Conservation (phyloP, 441 rosid species). For the Arabidopsis hybrid region DNA sequence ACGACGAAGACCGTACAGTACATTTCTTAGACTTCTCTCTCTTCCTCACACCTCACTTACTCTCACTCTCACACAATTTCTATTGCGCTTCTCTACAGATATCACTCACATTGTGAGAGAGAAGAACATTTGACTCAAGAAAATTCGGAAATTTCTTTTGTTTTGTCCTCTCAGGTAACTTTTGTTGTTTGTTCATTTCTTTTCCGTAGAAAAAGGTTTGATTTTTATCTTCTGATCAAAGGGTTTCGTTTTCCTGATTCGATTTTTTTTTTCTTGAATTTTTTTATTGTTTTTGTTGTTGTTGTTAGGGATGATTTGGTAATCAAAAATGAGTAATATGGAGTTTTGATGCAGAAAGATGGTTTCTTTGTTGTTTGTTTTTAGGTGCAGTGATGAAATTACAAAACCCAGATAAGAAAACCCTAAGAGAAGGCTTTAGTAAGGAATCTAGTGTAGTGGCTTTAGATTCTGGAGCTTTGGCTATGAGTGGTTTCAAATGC, state of each 20-base stretch:
- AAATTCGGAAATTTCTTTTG: neutral
- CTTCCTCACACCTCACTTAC: neutral
- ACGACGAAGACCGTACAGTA: slow-evolving; percentile 17
- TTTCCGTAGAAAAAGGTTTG: neutral
- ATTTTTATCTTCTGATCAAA: neutral
- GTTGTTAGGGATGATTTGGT: neutral
- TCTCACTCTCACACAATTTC: slow-evolving; percentile 19
- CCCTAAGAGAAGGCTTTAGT: slow-evolving; percentile 46
- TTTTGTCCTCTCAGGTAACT: slow-evolving; percentile 37
- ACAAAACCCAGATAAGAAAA: slow-evolving; percentile 50
- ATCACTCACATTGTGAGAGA: neutral
- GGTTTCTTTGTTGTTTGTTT: neutral
- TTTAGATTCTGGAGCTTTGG: slow-evolving; percentile 37
- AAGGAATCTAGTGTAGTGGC: slow-evolving; percentile 31
- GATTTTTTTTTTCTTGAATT: neutral
- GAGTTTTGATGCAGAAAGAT: slow-evolving; percentile 25
- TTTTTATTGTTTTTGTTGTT: neutral
- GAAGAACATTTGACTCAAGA: slow-evolving; percentile 7
- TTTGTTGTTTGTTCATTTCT: slow-evolving; percentile 2
- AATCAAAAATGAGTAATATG: slow-evolving; percentile 3
- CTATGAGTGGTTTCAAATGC: slow-evolving; percentile 29
- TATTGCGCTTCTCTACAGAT: slow-evolving; percentile 15
- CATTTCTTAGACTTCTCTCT: slow-evolving; percentile 2
- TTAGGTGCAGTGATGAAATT: slow-evolving; percentile 45
- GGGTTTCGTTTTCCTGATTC: slow-evolving; percentile 24